Evolutionary conservation across 371 early-diverging fungal genomes (phyloP).

Genomic region (Apophysomyces sp.): DNA sequence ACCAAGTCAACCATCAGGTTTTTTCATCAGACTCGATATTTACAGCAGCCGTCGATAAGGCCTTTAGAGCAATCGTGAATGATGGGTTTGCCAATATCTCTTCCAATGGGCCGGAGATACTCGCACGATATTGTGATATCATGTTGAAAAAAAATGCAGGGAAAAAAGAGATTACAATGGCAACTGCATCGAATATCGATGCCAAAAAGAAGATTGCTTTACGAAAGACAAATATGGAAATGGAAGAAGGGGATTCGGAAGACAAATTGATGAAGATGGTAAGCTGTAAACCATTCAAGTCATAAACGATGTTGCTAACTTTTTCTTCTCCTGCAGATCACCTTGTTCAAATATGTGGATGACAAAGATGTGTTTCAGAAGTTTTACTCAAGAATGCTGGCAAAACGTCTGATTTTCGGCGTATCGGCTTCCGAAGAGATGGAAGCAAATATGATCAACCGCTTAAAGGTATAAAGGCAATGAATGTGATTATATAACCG

Average conservation of each 20-base stretch:
- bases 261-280: slow-evolving; percentile 52
- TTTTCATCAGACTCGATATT: slow-evolving; percentile 72
- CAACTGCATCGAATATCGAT: slow-evolving; percentile 5
- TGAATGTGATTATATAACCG: neutral
- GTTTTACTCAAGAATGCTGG: slow-evolving; percentile 86
- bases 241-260: slow-evolving; percentile 54
- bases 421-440: slow-evolving; percentile 81
- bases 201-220: slow-evolving; percentile 28
- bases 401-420: slow-evolving; percentile 84
- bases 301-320: neutral
- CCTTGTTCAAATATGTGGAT: slow-evolving; percentile 88
- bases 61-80: slow-evolving; percentile 77
- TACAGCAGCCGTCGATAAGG: slow-evolving; percentile 85
- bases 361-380: slow-evolving; percentile 96
- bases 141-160: slow-evolving; percentile 65
- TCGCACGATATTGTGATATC: slow-evolving; percentile 82
- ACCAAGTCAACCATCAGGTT: slow-evolving; percentile 55
- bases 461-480: slow-evolving; percentile 53
- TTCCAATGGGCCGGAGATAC: slow-evolving; percentile 70
- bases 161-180: slow-evolving; percentile 27
- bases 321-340: slow-evolving; percentile 39
- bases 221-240: slow-evolving; percentile 11
- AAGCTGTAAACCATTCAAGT: neutral
- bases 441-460: slow-evolving; percentile 84
- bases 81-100: slow-evolving; percentile 49